Evolutionary conservation across 2,329 filamentous ascomycete species (phyloP).

Genomic region (Xylaria sp.): DNA sequence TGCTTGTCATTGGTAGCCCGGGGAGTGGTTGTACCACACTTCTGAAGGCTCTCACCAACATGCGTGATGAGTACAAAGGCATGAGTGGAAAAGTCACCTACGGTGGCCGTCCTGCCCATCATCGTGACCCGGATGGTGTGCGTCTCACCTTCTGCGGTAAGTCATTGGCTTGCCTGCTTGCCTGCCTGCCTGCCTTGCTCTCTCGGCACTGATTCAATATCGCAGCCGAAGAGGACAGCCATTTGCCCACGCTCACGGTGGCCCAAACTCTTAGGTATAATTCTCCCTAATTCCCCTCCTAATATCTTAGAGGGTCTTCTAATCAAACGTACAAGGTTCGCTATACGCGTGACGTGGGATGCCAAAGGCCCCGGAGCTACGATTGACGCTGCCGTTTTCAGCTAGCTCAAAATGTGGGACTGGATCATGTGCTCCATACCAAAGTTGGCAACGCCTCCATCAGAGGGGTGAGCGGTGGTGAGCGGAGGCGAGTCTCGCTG

Average conservation of each 20-base stretch:
- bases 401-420: slow-evolving; percentile 59
- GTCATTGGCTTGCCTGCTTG: too few relatives aligned
- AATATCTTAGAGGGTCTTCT: too few relatives aligned
- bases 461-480: slow-evolving; percentile 68
- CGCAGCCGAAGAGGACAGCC: slow-evolving; percentile 55
- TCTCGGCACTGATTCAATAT: background rate
- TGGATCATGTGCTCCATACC: slow-evolving; percentile 68
- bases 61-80: slow-evolving; percentile 36
- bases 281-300: background rate
- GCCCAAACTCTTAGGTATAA: slow-evolving; percentile 62
- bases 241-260: slow-evolving; percentile 70
- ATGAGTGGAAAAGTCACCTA: slow-evolving; percentile 34
- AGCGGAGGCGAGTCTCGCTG: slow-evolving; percentile 74
- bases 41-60: slow-evolving; percentile 41
- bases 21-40: slow-evolving; percentile 45
- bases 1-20: slow-evolving; percentile 43
- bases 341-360: slow-evolving; percentile 59
- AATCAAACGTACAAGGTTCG: slow-evolving; percentile 57
- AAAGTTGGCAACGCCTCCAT: slow-evolving; percentile 71
- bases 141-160: slow-evolving; percentile 33
- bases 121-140: slow-evolving; percentile 27
- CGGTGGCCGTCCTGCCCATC: slow-evolving; percentile 27
- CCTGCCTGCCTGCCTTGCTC: background rate
- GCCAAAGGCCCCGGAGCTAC: background rate
- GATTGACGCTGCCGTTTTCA: slow-evolving; percentile 16